Evolutionary conservation across 1,284 basidiomycete genomes (phyloP).

Genomic region (Dichomitus squalens): DNA sequence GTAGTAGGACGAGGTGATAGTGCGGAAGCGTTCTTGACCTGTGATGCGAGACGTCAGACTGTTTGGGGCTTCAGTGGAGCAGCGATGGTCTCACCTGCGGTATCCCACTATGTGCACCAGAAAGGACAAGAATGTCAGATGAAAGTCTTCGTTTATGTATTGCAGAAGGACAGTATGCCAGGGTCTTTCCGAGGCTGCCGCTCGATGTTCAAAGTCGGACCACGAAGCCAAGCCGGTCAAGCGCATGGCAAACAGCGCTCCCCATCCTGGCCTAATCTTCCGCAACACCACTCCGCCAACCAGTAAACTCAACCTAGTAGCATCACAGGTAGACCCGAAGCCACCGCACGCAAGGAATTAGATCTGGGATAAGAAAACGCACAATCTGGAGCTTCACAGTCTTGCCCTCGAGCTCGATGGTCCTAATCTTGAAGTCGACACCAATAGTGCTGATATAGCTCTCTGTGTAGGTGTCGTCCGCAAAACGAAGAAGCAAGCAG

Average conservation of each 20-base stretch:
- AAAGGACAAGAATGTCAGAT: background rate
- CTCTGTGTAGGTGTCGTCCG: conserved; percentile 99
- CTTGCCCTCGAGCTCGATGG: conserved; percentile 99
- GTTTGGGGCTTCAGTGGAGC: background rate
- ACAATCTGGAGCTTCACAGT: conserved; percentile 99
- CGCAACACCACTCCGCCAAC: background rate
- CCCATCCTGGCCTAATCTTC: background rate
- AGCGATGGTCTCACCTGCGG: conserved; percentile 64
- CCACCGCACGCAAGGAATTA: background rate
- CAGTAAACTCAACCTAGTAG: background rate
- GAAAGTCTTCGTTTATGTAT: background rate
- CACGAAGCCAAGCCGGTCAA: background rate
- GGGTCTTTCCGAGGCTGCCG: background rate
- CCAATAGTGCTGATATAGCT: conserved; percentile 99
- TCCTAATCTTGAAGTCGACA: conserved; percentile 99
- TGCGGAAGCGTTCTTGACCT: conserved; percentile 97
- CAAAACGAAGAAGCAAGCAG: conserved; percentile 96
- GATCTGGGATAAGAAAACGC: conserved; percentile 41
- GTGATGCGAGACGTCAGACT: conserved; percentile 13
- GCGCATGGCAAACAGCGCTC: background rate
- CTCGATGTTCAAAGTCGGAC: background rate
- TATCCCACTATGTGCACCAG: conserved; percentile 79
- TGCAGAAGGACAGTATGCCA: background rate
- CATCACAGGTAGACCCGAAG: background rate
- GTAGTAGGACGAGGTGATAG: conserved; percentile 97